phyloP scores from a whole-genome alignment of 129 eudicot species.

The Solidago caesia region DNA sequence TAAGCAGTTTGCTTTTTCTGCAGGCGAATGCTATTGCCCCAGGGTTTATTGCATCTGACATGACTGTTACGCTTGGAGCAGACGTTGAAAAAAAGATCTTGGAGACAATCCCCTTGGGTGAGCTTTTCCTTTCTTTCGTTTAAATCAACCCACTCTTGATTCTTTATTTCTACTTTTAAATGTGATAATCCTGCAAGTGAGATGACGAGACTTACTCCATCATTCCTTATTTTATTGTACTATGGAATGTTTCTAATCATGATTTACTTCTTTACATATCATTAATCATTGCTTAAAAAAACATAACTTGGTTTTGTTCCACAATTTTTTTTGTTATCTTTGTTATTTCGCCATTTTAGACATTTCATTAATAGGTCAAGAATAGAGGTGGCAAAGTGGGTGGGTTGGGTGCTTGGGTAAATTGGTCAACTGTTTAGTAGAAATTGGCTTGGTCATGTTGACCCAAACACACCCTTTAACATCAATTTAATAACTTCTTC shows the following conservation, averaged over 20 bases:
- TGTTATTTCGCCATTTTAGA: background rate
- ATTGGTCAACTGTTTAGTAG: background rate
- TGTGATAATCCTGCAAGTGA: background rate
- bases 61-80: slow-evolving; percentile 90
- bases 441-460: background rate
- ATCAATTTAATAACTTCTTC: background rate
- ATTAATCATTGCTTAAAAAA: background rate
- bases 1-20: slow-evolving; percentile 1
- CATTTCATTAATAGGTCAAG: background rate
- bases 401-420: background rate
- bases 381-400: background rate
- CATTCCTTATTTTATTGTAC: background rate
- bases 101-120: slow-evolving; percentile 82
- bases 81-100: slow-evolving; percentile 83
- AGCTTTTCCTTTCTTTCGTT: slow-evolving; percentile 17
- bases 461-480: background rate
- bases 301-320: background rate
- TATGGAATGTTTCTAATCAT: background rate
- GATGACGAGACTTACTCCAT: background rate
- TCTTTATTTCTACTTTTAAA: background rate
- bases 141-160: background rate
- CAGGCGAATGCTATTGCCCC: slow-evolving; percentile 99
- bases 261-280: too few species aligned
- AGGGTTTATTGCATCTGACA: slow-evolving; percentile 97
- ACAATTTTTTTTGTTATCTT: background rate